Conservation (phyloP, 257 asterid species). For the Jacaranda copaia region DNA sequence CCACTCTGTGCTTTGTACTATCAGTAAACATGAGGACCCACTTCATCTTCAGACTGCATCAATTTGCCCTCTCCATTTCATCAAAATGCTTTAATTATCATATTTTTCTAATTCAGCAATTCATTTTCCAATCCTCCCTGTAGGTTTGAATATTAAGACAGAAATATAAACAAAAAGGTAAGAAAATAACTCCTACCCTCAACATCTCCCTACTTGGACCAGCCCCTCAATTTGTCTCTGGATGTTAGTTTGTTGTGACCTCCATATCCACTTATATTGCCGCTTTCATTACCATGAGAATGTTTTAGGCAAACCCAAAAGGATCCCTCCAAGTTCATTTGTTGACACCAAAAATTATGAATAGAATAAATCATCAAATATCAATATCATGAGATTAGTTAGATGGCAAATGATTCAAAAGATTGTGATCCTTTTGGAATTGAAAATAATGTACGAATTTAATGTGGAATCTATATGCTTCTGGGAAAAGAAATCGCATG, state of each 20-base stretch:
- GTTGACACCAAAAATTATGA: background rate
- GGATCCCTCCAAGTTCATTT: background rate
- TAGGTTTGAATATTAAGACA: background rate
- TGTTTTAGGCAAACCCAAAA: background rate
- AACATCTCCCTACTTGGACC: background rate
- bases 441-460: background rate
- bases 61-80: background rate
- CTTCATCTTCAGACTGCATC: background rate
- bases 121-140: background rate
- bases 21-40: background rate
- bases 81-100: background rate
- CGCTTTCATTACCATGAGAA: background rate
- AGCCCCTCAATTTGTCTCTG: background rate
- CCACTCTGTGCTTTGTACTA: slow-evolving; percentile 3
- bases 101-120: background rate
- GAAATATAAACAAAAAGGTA: background rate
- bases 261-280: background rate
- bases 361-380: background rate
- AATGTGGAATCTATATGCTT: background rate
- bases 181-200: background rate
- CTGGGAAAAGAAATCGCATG: background rate
- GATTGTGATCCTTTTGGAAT: background rate
- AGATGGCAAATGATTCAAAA: background rate
- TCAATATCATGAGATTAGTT: background rate
- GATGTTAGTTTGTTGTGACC: background rate